phyloP scores from a whole-genome alignment of 1,284 basidiomycete species.

The Marasmius fiardii region DNA sequence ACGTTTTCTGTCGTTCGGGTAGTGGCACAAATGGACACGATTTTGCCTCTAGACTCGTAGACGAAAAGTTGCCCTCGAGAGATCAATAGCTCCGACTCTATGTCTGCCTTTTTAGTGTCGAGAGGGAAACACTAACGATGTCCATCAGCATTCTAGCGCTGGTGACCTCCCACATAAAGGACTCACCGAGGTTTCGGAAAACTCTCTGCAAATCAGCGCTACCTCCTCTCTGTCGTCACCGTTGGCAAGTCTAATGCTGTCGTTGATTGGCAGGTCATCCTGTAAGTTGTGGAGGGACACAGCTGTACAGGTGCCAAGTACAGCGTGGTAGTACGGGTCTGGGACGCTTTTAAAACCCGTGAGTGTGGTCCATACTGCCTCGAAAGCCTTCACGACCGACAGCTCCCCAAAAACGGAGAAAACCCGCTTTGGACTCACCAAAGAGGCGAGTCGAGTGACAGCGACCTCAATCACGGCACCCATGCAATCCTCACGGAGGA shows the following conservation, averaged over 20 bases:
- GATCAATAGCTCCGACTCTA: slow-evolving; percentile 42
- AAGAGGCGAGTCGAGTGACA: slow-evolving; percentile 25
- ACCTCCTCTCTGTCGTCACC: slow-evolving; percentile 31
- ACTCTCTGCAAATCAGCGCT: slow-evolving; percentile 43
- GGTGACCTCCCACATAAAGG: background rate
- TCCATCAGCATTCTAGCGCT: background rate
- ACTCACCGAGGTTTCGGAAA: slow-evolving; percentile 42
- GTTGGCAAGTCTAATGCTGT: slow-evolving; percentile 31
- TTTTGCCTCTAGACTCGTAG: slow-evolving; percentile 36
- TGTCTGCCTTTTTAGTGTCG: slow-evolving; percentile 27
- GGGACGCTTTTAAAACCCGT: slow-evolving; percentile 30
- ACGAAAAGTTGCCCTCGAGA: slow-evolving; percentile 41
- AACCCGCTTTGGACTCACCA: slow-evolving; percentile 39
- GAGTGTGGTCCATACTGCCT: slow-evolving; percentile 32
- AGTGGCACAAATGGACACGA: slow-evolving; percentile 46
- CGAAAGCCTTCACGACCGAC: slow-evolving; percentile 33
- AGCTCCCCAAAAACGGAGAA: slow-evolving; percentile 45
- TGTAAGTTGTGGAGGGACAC: slow-evolving; percentile 28
- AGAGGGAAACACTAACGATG: slow-evolving; percentile 23
- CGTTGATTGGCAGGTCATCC: slow-evolving; percentile 23
- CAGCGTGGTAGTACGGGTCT: slow-evolving; percentile 43
- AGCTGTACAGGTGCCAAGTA: slow-evolving; percentile 36
- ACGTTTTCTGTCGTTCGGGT: slow-evolving; percentile 41
- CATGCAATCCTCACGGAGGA: slow-evolving; percentile 24
- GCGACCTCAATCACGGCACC: slow-evolving; percentile 26